Conservation (phyloP, 202 grass and related monocot species). For the Digitaria exilis region DNA sequence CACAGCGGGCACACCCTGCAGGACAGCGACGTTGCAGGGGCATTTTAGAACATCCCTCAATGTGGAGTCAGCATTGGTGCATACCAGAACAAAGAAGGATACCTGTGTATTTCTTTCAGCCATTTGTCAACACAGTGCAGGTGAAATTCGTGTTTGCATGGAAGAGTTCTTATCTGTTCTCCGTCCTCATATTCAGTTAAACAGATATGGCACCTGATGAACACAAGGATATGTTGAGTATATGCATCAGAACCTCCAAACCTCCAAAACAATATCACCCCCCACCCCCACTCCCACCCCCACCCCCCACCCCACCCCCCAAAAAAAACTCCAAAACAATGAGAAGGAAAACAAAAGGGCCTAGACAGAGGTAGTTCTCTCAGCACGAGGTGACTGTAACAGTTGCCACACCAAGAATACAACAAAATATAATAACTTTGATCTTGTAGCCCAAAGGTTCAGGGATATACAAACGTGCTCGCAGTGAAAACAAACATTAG, state of each 20-base stretch:
- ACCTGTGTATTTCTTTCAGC: conserved; percentile 98
- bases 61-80: neutral
- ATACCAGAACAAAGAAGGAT: conserved; percentile 3
- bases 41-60: neutral
- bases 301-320: too few relatives aligned
- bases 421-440: neutral
- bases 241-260: neutral
- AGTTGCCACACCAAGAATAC: conserved; percentile 13
- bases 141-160: conserved; percentile 96
- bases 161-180: conserved; percentile 82
- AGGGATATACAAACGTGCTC: neutral
- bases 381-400: neutral
- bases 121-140: conserved; percentile 88
- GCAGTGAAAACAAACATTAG: neutral
- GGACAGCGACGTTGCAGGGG: conserved; percentile 2
- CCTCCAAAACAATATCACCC: too few relatives aligned
- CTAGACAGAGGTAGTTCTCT: neutral
- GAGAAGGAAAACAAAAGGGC: neutral
- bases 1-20: conserved; percentile 88
- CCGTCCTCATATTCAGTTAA: conserved; percentile 92
- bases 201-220: conserved; percentile 90
- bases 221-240: neutral
- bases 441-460: neutral
- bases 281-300: too few relatives aligned
- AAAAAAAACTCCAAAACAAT: too few relatives aligned